A percentile compares a stretch with the other conserved stretches of the same genome.
These are phyloP conservation scores for Fusarium domesticum DNA, from an alignment of 2,329 filamentous ascomycete genomes.

Conservation along the genomic window DNA sequence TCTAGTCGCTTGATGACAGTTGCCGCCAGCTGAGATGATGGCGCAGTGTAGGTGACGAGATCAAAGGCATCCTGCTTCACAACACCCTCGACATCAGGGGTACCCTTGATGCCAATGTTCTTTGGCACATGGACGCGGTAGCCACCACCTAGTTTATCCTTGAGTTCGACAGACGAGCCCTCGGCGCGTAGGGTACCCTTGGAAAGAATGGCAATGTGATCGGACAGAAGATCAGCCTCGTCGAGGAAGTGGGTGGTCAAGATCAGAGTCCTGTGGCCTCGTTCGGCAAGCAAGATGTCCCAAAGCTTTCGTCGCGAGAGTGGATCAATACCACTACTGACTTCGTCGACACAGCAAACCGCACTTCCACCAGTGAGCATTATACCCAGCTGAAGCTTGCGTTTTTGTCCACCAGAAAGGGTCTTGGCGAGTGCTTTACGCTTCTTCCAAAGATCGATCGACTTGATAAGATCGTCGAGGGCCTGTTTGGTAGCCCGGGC, in stretches of 20 bases:
- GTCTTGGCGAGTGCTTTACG: conserved; percentile 69
- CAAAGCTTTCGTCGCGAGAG: conserved; percentile 85
- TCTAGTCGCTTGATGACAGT: conserved; percentile 69
- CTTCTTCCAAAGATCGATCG: conserved; percentile 75
- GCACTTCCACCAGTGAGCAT: conserved; percentile 90
- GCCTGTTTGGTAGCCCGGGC: conserved; percentile 55
- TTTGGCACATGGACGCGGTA: conserved; percentile 77
- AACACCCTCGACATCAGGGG: conserved; percentile 54
- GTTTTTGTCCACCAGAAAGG: conserved; percentile 85
- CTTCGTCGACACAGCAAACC: conserved; percentile 89
- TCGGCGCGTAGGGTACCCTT: conserved; percentile 78
- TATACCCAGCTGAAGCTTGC: conserved; percentile 89
- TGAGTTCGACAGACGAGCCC: conserved; percentile 82
- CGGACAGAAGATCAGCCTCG: conserved; percentile 84
- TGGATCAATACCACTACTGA: conserved; percentile 84
- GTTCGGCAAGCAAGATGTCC: conserved; percentile 86
- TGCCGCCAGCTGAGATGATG: conserved; percentile 67
- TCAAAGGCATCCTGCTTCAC: conserved; percentile 62
- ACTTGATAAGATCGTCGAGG: conserved; percentile 60
- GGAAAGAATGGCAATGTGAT: conserved; percentile 84
- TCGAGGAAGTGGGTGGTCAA: conserved; percentile 92
- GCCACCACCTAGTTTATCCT: conserved; percentile 76
- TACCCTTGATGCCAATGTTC: conserved; percentile 45
- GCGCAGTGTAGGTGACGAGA: conserved; percentile 68
- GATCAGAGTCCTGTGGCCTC: conserved; percentile 77